Base-by-base conservation (phyloP, 2,329 filamentous ascomycete species). In the Aspergillus tamarii region DNA sequence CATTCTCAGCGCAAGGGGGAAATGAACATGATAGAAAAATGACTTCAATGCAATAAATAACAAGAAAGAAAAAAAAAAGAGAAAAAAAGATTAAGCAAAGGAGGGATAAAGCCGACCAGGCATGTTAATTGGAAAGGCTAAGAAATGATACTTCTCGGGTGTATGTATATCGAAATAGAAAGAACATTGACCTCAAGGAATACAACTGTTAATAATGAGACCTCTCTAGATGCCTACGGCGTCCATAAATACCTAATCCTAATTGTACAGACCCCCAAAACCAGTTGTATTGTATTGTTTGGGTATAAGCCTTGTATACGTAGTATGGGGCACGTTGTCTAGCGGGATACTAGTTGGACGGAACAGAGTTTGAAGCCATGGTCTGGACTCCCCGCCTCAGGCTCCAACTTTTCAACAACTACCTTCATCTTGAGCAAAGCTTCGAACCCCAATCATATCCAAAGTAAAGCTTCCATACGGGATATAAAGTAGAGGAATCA, bases 1-100 rank as follows among this genome's bases (percentile, higher is more conserved):
- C 28, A 46, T 60, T 45, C 3, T 32, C 9, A 36, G 46, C 34
- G 48, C 58, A 21, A 8, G 30, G 39, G 23, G 58, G 32, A 26
- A 39, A 43, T 57, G 62, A 56, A 50, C 54, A 64, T 61, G 41
- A 64, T 64, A 66, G 64, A 64, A 57, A 53, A 26, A 60, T 45
- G 58, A 32, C 34, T 26, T 54, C n/a, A 50, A 46, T 57, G 41
- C 21, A 36, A 45, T 12, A 59, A 36, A 45, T 12, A 59, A 62
- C 39, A 48, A 30, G 34, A 60, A 62, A 36, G 56, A 52, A 56
- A 45, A 7, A 16, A 36, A 16, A 36, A 16, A 16, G 3, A 36
- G 16, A 36, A 36, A 36, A 16, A 36, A 16, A 30, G 45, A 59
- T 45, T 14, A 28, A 59, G n/a, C 32, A 30, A 28, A 43, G 48